A percentile compares a stretch with the other conserved stretches of the same genome.
Conservation (phyloP, 139 green algal genomes). For the Auxenochlorella pyrenoidosa region DNA sequence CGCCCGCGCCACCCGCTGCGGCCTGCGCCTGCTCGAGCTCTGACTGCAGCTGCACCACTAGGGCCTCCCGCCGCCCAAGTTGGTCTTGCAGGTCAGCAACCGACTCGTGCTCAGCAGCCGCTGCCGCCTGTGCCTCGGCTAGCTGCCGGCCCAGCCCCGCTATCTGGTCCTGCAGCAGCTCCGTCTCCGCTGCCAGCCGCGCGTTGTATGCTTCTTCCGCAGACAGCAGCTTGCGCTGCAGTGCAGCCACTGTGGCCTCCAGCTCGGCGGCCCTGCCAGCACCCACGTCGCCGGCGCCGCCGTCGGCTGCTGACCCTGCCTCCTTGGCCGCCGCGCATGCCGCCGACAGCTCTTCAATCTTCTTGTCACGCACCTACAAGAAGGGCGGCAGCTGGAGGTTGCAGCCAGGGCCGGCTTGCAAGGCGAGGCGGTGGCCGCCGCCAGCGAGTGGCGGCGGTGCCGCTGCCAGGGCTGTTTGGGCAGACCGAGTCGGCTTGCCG, state of each 20-base stretch:
- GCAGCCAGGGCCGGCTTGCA: not conserved
- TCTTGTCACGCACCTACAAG: slow-evolving; percentile 44
- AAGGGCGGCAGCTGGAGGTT: not conserved
- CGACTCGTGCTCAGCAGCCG: not conserved
- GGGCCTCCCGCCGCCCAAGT: slow-evolving; percentile 35
- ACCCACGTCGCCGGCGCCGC: not conserved
- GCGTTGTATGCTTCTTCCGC: slow-evolving; percentile 38
- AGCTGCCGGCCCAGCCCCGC: not conserved
- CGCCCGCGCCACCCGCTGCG: not conserved
- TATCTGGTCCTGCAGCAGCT: slow-evolving; percentile 38
- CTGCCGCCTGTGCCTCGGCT: not conserved
- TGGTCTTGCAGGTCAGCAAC: slow-evolving; percentile 32
- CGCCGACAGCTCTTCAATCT: slow-evolving; percentile 46
- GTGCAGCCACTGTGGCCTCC: slow-evolving; percentile 19
- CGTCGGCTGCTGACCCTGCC: not conserved
- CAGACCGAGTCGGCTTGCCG: no score
- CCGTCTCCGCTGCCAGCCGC: slow-evolving; percentile 40
- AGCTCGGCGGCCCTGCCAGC: slow-evolving; percentile 10
- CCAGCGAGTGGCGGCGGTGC: not conserved
- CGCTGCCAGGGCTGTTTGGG: not conserved
- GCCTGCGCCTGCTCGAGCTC: slow-evolving; percentile 12
- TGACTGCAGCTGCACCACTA: slow-evolving; percentile 19
- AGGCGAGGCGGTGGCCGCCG: no score
- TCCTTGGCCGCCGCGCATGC: not conserved
- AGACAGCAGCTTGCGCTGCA: slow-evolving; percentile 38